Percentiles rank a stretch among this genome's conserved stretches.
Conservation (phyloP, 2,329 filamentous ascomycete species). For the Neopestalotiopsis clavispora region DNA sequence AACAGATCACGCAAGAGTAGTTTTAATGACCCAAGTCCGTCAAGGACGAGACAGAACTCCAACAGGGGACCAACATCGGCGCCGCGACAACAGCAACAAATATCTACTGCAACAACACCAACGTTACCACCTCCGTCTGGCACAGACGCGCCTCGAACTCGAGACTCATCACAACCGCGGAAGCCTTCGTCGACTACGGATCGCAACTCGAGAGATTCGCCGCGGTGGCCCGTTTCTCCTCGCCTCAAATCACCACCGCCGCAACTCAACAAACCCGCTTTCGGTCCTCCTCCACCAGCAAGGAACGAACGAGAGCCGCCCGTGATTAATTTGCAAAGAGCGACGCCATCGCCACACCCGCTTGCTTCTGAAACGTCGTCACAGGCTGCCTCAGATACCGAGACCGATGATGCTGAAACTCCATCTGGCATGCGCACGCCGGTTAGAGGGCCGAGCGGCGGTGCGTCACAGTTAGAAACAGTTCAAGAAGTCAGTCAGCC, state of each 20-base stretch:
- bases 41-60: conserved; percentile 51
- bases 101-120: conserved; percentile 72
- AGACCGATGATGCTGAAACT: conserved; percentile 52
- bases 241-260: conserved; percentile 80
- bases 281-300: conserved; percentile 32
- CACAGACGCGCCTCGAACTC: conserved; percentile 64
- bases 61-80: conserved; percentile 57
- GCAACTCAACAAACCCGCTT: conserved; percentile 46
- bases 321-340: conserved; percentile 57
- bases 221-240: conserved; percentile 79
- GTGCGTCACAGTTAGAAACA: conserved; percentile 76
- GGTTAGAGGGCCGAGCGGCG: conserved; percentile 62
- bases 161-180: conserved; percentile 67
- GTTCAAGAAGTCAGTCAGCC: conserved; percentile 88
- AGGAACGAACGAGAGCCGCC: conserved; percentile 57
- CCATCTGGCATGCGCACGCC: conserved; percentile 63
- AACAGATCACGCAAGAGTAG: conserved; percentile 69
- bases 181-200: conserved; percentile 56
- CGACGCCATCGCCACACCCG: conserved; percentile 52
- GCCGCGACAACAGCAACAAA: conserved; percentile 60
- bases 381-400: conserved; percentile 51
- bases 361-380: conserved; percentile 34
- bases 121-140: conserved; percentile 61
- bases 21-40: conserved; percentile 66
- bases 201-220: conserved; percentile 58